Evolutionary conservation across 805 yeast genomes (phyloP), one percentile per base, ranked within the genome.

Genomic region (Lipomyces chichibuensis): DNA sequence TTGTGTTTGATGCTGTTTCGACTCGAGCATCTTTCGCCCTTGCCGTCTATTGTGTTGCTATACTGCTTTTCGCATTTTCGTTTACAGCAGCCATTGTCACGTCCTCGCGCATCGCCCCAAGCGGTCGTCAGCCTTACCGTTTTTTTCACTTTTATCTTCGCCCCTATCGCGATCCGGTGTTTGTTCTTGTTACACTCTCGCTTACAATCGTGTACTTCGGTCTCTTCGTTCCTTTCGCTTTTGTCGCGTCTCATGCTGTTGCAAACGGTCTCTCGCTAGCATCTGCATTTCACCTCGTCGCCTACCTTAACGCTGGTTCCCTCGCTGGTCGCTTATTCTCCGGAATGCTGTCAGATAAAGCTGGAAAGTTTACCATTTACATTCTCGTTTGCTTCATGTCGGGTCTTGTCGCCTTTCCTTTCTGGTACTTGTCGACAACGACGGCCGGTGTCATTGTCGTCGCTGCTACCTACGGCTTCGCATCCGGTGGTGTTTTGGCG

Each of bases 311-410:
- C 53, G 79, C 79, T 2, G 79, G 76, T 2, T 75, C 87, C 59
- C 74, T 81, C 0, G 71, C 84, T 27, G 89, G 89, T 5, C 77
- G 90, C 52, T 78, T 86, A 1, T 60, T 78, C 3, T 81, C 87
- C 56, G 87, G 86, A 0, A 71, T 76, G 52, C 25, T 80, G 8
- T 86, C 84, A 25, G 88, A 84, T 72, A 72, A 69, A 6, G 64
- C 80, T 37, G 89, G 89, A 1, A 77, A 86, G 37, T 72, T 80
- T 63, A 85, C 85, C 53, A 74, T 76, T 5, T 65, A 79, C 61
- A 64, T 78, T 14, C 79, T 81, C 0, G 73, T 74, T 53, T 68
- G 75, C 6, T 6, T 74, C n/a, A 25, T 74, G 27, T 64, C 80
- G 4, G 75, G 77, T 23, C 67, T 80, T 8, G 62, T 78, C n/a